Base-by-base conservation (phyloP, 2,329 filamentous ascomycete genomes). In the Orbilia brochopaga region DNA sequence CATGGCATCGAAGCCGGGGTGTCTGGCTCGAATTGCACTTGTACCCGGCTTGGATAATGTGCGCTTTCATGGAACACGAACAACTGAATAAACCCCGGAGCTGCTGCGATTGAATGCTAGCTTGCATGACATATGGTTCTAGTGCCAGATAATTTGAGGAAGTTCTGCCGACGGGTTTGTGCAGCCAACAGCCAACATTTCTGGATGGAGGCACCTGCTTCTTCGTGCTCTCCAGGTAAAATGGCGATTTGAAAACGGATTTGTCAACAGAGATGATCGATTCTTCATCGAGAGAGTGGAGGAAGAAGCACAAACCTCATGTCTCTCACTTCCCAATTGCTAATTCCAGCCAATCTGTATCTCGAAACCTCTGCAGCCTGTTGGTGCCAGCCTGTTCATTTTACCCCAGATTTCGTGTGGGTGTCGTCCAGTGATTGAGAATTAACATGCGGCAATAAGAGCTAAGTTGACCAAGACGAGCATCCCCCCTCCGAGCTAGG, bases 381-480 rank as follows among this genome's bases (percentile, higher is more conserved):
- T 48, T 15, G n/a, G 5, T 2, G n/a, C 15, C 44, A 15, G 23
- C 50, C 48, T 57, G 13, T 44, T 35, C 58, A 32, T 50, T 11
- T 60, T 72, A 72, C 67, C 67, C 67, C 67, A 32, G 67, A 72
- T 72, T 72, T 60, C 51, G 46, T 51, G 51, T 53, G 42, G 42
- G 60, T 51, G 42, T 40, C 37, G 44, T 64, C 66, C 54, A 65
- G 50, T 65, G 60, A 72, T 42, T 61, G 54, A 59, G 52, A 54
- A 57, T 63, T 48, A 55, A 48, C 57, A 57, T 54, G 48, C 46
- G 59, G 48, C 52, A 63, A 63, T 70, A 70, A 53, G 17, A 60
- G 32, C 63, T 63, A 59, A 55, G 51, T 52, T 53, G 40, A 46
- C 46, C 44, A 53, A 48, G 51, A 32, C 44, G 52, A 48, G 27